A percentile compares a stretch with the other conserved stretches of the same genome.
Evolutionary conservation across 768 basidiomycete species (phyloP).

Genomic region (Trametes punicea): DNA sequence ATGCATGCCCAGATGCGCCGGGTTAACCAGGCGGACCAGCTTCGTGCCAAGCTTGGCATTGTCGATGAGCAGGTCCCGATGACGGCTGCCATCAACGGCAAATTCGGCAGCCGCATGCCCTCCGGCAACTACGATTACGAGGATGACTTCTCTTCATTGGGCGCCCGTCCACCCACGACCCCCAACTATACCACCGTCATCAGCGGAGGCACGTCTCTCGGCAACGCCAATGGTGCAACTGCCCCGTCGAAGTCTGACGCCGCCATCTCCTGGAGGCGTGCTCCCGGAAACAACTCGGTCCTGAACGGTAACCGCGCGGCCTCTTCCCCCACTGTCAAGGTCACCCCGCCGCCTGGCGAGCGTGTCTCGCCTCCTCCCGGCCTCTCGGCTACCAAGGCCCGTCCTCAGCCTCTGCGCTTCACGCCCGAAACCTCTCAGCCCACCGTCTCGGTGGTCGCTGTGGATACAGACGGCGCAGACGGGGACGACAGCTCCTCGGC

Average conservation of each 20-base stretch:
- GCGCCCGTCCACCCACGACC: conserved; percentile 43
- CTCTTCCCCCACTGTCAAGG: conserved; percentile 50
- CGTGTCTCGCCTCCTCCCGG: conserved; percentile 51
- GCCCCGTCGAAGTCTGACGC: conserved; percentile 69
- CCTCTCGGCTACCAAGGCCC: conserved; percentile 32
- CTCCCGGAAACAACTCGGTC: conserved; percentile 64
- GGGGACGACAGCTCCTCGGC: conserved; percentile 53
- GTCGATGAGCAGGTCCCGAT: conserved; percentile 67
- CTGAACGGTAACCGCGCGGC: conserved; percentile 61
- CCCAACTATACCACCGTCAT: conserved; percentile 65
- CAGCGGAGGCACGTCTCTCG: conserved; percentile 71
- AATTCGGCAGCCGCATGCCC: conserved; percentile 64
- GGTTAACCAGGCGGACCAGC: conserved; percentile 63
- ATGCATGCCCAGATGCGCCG: conserved; percentile 62
- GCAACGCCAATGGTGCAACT: conserved; percentile 40
- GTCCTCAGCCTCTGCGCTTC: conserved; percentile 59
- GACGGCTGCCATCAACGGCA: conserved; percentile 76
- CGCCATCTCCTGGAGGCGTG: conserved; percentile 78
- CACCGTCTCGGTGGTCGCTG: conserved; percentile 45
- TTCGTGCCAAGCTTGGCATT: conserved; percentile 57
- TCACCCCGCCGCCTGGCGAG: conserved; percentile 70
- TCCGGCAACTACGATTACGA: conserved; percentile 44
- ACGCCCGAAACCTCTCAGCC: conserved; percentile 38
- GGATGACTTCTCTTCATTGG: conserved; percentile 29
- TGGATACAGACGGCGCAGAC: conserved; percentile 46